Base-by-base conservation (phyloP, 208 protist genomes). In the Naegleria gruberi region DNA sequence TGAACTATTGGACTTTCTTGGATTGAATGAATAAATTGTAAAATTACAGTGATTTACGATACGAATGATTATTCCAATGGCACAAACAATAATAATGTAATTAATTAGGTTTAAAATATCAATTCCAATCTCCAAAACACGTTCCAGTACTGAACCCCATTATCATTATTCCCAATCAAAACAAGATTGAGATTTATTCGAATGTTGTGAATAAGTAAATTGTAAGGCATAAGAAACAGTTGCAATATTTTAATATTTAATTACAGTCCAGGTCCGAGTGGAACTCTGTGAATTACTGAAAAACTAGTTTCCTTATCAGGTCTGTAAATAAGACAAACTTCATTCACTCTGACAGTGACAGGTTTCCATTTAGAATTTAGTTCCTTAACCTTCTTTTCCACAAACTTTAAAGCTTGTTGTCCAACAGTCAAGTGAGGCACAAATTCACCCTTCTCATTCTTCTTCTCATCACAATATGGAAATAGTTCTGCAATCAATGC, bases 391-490 rank as follows among this genome's bases (percentile, higher is more conserved):
- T 4, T 87, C 44, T 87, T 87, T 8, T 87, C 44, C 1, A 84
- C 40, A 41, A 41, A 10, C 23, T n/a, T 45, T 40, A 57, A 37
- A 40, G 83, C 0, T 41, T 41, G 45, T 26, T 89, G 37, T 40
- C 85, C 85, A 26, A 89, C 40, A 26, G 85, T 40, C 12, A 89
- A n/a, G 44, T 89, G 85, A 44, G 85, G 85, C 12, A n/a, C 42
- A 37, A 45, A 89, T 40, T 74, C 15, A 15, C 17, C 12, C 1
- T 45, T 46, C 30, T 45, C 5, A 34, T 89, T 77, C 3, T 19
- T 19, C 12, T 45, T 19, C 34, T 89, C 17, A 77, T 57, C 37
- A 45, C 45, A 89, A 12, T 77, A 26, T 6, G n/a, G 85, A 42
- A 57, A 89, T n/a, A 65, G 4, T 34, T 2, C n/a, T 40, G 7